phyloP scores from a whole-genome alignment of 179 eudicot genomes.

The Camellia oleifera region DNA sequence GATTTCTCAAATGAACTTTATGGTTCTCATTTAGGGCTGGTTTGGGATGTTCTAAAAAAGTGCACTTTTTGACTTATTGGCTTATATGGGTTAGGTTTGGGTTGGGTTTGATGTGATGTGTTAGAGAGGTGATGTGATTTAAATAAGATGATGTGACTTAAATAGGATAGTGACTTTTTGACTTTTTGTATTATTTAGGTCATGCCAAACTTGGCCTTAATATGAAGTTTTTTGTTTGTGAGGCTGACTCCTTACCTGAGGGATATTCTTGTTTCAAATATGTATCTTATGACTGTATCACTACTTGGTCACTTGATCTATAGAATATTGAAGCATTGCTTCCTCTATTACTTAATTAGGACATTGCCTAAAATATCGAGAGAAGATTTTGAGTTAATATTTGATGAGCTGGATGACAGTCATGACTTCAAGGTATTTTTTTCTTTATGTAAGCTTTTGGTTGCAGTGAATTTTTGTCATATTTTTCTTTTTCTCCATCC shows the following conservation, averaged over 20 bases:
- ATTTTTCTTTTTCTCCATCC: not conserved
- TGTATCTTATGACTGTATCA: not conserved
- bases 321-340: not conserved
- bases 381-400: conserved; percentile 84
- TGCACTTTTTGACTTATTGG: no score
- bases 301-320: not conserved
- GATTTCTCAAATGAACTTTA: no score
- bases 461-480: not conserved
- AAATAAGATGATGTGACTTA: no score
- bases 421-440: conserved; percentile 57
- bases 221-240: not conserved
- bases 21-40: no score
- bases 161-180: no score
- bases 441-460: not conserved
- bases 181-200: no score
- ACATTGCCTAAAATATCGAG: conserved; percentile 84
- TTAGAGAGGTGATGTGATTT: no score
- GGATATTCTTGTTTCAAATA: not conserved
- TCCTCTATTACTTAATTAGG: conserved; percentile 33
- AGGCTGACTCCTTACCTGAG: not conserved
- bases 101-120: no score
- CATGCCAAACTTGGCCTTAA: no score
- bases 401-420: conserved; percentile 84
- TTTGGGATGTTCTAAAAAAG: no score
- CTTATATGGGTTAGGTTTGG: no score